These are phyloP conservation scores for Fusarium mexicanum DNA, from an alignment of 2,329 filamentous ascomycete genomes.

Conservation along the genomic window DNA sequence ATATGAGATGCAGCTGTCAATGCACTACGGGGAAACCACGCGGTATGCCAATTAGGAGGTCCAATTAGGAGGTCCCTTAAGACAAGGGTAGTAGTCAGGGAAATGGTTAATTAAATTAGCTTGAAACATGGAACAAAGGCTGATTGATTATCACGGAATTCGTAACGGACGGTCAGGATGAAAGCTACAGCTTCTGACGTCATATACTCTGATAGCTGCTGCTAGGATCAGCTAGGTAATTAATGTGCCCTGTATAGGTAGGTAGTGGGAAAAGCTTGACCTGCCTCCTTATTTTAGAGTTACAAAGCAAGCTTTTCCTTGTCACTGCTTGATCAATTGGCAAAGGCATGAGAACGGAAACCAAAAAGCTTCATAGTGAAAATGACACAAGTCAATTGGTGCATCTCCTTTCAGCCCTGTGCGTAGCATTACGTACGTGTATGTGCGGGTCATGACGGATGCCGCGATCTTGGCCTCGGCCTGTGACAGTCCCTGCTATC, in stretches of 20 bases:
- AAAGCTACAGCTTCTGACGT: conserved; percentile 17
- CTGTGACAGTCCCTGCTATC: conserved; percentile 3
- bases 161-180: not conserved
- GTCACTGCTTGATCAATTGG: not conserved
- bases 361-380: not conserved
- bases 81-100: not conserved
- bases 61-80: too few species aligned
- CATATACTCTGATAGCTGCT: conserved; percentile 10
- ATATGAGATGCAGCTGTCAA: not conserved
- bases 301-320: conserved; percentile 24
- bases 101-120: not conserved
- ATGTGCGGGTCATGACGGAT: conserved; percentile 36
- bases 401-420: conserved; percentile 25
- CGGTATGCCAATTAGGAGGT: not conserved
- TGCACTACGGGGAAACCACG: not conserved
- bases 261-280: not conserved
- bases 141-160: not conserved
- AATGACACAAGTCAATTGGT: conserved; percentile 13
- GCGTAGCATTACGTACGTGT: conserved; percentile 33
- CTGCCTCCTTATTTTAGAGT: conserved; percentile 13
- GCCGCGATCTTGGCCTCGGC: conserved; percentile 17
- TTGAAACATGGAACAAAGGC: not conserved
- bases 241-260: not conserved
- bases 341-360: not conserved
- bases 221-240: not conserved